Evolutionary conservation across 768 basidiomycete species (phyloP).

Genomic region (Mycena vitilis): DNA sequence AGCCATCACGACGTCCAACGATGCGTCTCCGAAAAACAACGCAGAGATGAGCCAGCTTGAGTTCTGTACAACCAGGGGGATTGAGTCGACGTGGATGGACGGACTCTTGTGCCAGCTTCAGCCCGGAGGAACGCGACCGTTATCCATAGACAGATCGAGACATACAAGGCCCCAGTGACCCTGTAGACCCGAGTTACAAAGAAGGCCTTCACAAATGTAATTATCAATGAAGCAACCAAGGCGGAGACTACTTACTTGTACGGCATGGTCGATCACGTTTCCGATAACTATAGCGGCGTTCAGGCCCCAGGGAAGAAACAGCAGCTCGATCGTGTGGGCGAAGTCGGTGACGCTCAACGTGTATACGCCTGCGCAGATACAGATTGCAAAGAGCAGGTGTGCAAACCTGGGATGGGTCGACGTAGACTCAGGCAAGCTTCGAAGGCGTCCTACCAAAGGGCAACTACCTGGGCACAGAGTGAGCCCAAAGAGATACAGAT

Average conservation of each 20-base stretch:
- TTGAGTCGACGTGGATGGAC: not conserved
- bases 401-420: no score
- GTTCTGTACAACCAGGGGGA: not conserved
- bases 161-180: conserved; percentile 13
- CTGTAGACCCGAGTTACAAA: conserved; percentile 18
- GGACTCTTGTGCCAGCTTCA: not conserved
- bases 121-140: conserved; percentile 15
- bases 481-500: no score
- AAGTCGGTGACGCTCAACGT: conserved; percentile 26
- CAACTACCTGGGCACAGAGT: no score
- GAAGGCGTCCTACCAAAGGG: no score
- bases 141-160: conserved; percentile 17
- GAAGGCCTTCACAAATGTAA: conserved; percentile 10
- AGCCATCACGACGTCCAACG: conserved; percentile 17
- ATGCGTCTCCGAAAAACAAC: conserved; percentile 26
- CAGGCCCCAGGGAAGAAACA: conserved; percentile 9
- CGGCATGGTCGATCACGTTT: conserved; percentile 9
- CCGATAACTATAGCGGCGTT: conserved; percentile 3
- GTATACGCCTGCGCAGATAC: conserved; percentile 5
- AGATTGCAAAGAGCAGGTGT: no score
- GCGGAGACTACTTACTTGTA: conserved; percentile 4
- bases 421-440: no score
- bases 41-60: not conserved
- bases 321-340: conserved; percentile 2
- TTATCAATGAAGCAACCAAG: not conserved